Evolutionary conservation across 805 yeast species (phyloP), one percentile per base, ranked within the genome.

Genomic region (Candida maris): DNA sequence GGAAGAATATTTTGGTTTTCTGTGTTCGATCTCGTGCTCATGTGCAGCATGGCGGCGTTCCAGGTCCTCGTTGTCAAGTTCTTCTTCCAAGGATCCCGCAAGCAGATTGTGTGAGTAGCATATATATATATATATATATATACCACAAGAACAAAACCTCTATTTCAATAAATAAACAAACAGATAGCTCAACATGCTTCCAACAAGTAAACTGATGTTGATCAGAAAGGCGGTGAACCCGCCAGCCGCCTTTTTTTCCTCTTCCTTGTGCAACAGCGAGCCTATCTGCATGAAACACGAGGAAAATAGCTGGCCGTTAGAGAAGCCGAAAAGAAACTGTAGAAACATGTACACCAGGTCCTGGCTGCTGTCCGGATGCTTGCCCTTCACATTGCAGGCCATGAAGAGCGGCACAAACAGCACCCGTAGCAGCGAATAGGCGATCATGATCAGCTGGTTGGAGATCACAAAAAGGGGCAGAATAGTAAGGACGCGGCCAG

Each of bases 161-260:
- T 8, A n/a, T 9, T 29, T 24, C 14, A 49, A 35, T 29, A 44
- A 14, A 29, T 44, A 51, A 4, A 80, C 89, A 42, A 85, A 68
- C 3, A 76, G 43, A 52, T 87, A 91, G 51, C 95, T 84, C 36
- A 79, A 53, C 1, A 87, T 42, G 41, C 95, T 80, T 4, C 98
- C 98, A 2, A 71, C 64, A 0, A 93, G 78, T 34, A 91, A 69
- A 0, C 96, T 96, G 8, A 78, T 54, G 38, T 89, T 79, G 34
- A 89, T 73, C 46, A 86, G 78, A 16, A 89, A 77, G 1, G 87
- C 79, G 30, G 95, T 81, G 56, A 89, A 85, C 3, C 97, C 97
- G 30, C 96, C 96, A 1, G 97, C 96, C 1, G 96, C 96, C 41
- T 85, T 86, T 56, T 78, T 51, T 51, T 86, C 91, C 15, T 71